These are phyloP conservation scores for Elaeagnus macrophylla DNA, from an alignment of 306 rosid species.

Conservation along the genomic window DNA sequence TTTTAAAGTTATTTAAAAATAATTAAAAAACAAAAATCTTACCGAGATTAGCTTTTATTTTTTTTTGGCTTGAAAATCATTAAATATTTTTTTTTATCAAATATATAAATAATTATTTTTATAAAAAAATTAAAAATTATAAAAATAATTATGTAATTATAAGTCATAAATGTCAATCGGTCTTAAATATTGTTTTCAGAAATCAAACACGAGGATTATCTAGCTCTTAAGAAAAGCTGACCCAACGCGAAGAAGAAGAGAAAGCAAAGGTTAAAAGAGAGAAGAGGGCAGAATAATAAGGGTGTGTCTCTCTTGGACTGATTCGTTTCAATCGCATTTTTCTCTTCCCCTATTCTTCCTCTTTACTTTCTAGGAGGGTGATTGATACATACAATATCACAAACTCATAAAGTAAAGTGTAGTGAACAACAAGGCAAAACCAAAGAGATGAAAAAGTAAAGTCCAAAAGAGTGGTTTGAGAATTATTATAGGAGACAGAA, in stretches of 20 bases:
- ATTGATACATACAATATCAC: constrained; percentile 13
- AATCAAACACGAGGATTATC: constrained; percentile 24
- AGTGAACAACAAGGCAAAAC: not conserved
- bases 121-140: too few species aligned
- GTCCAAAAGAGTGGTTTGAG: constrained; percentile 10
- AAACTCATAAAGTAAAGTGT: constrained; percentile 5
- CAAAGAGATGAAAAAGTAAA: constrained; percentile 3
- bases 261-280: constrained; percentile 5
- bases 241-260: constrained; percentile 40
- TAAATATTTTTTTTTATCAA: too few species aligned
- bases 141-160: too few species aligned
- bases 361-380: constrained; percentile 11
- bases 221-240: constrained; percentile 40
- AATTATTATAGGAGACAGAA: constrained; percentile 7
- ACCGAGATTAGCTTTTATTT: too few species aligned
- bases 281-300: constrained; percentile 36
- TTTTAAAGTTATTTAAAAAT: too few species aligned
- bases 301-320: constrained; percentile 71
- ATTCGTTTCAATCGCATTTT: constrained; percentile 69
- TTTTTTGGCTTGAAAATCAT: too few species aligned
- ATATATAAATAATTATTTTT: too few species aligned
- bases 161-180: too few species aligned
- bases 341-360: constrained; percentile 26
- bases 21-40: too few species aligned
- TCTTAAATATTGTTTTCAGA: constrained; percentile 10